A percentile compares a stretch with the other conserved stretches of the same genome.
Evolutionary conservation across 345 rosid genomes (phyloP).

Genomic region (Boechera retrofracta): DNA sequence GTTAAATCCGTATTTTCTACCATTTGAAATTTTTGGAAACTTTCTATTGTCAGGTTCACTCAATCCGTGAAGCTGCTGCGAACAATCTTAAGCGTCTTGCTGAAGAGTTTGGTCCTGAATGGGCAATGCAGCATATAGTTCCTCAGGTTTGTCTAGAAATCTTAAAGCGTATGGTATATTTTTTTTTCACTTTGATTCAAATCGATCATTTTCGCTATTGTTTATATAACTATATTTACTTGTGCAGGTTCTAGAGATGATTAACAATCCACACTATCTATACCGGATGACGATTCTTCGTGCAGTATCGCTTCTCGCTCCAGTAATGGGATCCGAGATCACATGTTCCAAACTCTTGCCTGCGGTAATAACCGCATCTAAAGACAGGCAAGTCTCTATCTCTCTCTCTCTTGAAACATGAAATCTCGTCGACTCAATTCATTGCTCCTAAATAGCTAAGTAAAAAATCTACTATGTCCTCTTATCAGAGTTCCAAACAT

Average conservation of each 20-base stretch:
- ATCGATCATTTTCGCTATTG: background rate
- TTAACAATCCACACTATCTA: constrained; percentile 83
- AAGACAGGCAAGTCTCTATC: constrained; percentile 67
- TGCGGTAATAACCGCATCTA: constrained; percentile 74
- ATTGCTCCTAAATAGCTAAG: background rate
- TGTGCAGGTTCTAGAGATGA: constrained; percentile 83
- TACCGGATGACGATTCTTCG: constrained; percentile 89
- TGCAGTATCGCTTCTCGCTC: constrained; percentile 83
- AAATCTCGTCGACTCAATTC: constrained; percentile 4
- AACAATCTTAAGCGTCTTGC: constrained; percentile 94
- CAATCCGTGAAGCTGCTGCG: constrained; percentile 95
- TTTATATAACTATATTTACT: background rate
- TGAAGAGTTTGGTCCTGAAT: constrained; percentile 96
- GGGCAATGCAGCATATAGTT: constrained; percentile 98
- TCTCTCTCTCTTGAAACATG: background rate
- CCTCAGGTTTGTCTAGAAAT: constrained; percentile 67
- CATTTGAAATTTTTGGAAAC: background rate
- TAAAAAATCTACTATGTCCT: background rate
- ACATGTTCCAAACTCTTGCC: constrained; percentile 87
- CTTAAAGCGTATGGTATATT: background rate
- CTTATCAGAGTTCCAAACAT: constrained; percentile 88
- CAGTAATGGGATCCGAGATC: constrained; percentile 88
- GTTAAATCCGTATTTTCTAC: background rate
- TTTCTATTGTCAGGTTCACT: constrained; percentile 60
- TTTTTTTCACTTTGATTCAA: constrained; percentile 16